Percentiles rank a stretch among this genome's conserved stretches.
Evolutionary conservation across 2,329 filamentous ascomycete species (phyloP).

Genomic region (Akanthomyces lecanii): DNA sequence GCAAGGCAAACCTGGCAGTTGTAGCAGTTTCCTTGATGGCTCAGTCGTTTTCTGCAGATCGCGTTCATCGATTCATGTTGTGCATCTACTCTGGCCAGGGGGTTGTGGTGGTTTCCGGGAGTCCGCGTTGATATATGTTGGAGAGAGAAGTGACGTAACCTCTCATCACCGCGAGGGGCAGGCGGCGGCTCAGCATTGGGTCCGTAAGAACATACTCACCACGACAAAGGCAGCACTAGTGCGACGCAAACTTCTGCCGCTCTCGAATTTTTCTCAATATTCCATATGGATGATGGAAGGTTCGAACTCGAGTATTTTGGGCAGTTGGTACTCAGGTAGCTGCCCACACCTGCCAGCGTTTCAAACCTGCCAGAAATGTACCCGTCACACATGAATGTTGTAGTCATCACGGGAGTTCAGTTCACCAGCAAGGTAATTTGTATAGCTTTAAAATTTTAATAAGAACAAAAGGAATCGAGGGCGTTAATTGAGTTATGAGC

Average conservation of each 20-base stretch:
- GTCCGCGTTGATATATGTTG: neutral
- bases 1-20: neutral
- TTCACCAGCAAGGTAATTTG: slow-evolving; percentile 1
- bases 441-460: slow-evolving; percentile 22
- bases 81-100: neutral
- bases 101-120: neutral
- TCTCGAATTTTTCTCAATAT: neutral
- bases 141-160: slow-evolving; percentile 1
- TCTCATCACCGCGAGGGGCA: neutral
- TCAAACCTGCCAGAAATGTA: neutral
- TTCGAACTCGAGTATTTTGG: neutral
- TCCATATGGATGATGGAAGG: neutral
- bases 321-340: neutral
- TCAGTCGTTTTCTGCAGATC: neutral
- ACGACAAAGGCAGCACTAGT: neutral
- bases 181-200: neutral
- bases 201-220: neutral
- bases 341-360: neutral
- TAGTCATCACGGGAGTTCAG: neutral
- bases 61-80: neutral
- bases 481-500: slow-evolving; percentile 56
- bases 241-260: neutral
- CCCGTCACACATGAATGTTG: neutral
- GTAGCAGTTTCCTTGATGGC: neutral
- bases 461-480: slow-evolving; percentile 57